These are phyloP conservation scores for Cladophialophora carrionii DNA, from an alignment of 2,329 filamentous ascomycete genomes.

Conservation along the genomic window DNA sequence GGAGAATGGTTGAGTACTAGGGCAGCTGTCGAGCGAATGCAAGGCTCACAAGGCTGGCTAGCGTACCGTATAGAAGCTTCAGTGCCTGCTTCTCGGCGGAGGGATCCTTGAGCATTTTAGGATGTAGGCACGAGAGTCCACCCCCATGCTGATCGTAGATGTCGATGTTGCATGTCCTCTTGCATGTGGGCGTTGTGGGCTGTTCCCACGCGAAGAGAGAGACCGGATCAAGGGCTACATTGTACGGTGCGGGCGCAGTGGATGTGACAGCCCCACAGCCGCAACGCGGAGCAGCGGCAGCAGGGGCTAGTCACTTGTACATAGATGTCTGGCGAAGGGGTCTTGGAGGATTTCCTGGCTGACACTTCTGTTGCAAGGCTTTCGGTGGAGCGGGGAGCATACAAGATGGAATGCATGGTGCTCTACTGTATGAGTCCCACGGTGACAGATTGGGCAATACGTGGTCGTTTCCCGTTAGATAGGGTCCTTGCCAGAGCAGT, in stretches of 20 bases:
- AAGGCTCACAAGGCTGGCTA: constrained; percentile 3
- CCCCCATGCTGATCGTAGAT: background rate
- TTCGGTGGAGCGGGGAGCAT: background rate
- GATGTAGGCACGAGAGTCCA: background rate
- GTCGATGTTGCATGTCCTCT: background rate
- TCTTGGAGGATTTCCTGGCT: background rate
- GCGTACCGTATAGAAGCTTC: background rate
- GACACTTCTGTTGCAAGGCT: background rate
- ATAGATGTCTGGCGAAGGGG: background rate
- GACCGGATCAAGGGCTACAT: background rate
- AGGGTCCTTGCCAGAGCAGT: background rate
- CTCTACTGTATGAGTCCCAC: background rate
- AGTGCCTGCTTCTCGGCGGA: background rate
- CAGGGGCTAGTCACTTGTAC: background rate
- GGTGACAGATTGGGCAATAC: constrained; percentile 3
- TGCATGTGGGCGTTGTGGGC: background rate
- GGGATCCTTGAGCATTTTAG: background rate
- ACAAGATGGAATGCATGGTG: background rate
- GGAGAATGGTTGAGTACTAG: background rate
- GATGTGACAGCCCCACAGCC: background rate
- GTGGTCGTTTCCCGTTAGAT: background rate
- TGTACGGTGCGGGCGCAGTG: background rate
- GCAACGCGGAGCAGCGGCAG: background rate
- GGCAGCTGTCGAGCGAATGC: background rate
- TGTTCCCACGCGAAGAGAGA: background rate